Evolutionary conservation across 2,329 filamentous ascomycete genomes (phyloP).

Genomic region (Pseudopyricularia cyperi): DNA sequence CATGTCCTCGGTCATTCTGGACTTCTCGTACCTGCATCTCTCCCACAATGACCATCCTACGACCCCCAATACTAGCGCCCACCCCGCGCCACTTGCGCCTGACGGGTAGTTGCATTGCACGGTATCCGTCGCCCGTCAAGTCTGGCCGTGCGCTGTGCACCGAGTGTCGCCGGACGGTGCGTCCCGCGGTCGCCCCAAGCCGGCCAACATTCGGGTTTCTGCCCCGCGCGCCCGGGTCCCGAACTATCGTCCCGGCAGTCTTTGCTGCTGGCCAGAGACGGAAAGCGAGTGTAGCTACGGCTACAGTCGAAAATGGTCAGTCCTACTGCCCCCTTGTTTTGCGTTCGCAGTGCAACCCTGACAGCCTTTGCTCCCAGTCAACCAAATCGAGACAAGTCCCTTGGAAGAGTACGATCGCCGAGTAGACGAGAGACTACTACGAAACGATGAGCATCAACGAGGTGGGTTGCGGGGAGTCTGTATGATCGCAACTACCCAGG

Average conservation of each 20-base stretch:
- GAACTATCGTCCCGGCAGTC: not conserved
- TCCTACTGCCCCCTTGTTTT: not conserved
- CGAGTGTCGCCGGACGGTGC: not conserved
- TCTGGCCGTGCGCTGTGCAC: not conserved
- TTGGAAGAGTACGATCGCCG: constrained; percentile 79
- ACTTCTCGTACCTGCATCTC: not conserved
- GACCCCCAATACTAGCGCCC: not conserved
- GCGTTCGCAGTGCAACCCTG: not conserved
- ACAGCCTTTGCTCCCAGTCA: constrained; percentile 4
- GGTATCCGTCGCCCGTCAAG: not conserved
- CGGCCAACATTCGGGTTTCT: not conserved
- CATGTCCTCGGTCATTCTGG: constrained; percentile 6
- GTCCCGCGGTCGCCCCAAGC: not conserved
- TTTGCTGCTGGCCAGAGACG: constrained; percentile 7
- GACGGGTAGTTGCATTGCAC: not conserved
- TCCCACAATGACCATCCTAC: not conserved
- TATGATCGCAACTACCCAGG: not conserved
- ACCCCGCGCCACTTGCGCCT: not conserved
- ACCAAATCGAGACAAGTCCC: constrained; percentile 45
- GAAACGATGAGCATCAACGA: constrained; percentile 85
- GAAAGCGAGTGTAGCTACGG: constrained; percentile 7
- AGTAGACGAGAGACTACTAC: constrained; percentile 58
- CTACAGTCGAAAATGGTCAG: constrained; percentile 9
- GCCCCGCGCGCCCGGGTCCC: not conserved
- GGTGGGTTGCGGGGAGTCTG: constrained; percentile 33